Evolutionary conservation across 495 filamentous ascomycete species (phyloP).

Genomic region (Usnea hakonensis): DNA sequence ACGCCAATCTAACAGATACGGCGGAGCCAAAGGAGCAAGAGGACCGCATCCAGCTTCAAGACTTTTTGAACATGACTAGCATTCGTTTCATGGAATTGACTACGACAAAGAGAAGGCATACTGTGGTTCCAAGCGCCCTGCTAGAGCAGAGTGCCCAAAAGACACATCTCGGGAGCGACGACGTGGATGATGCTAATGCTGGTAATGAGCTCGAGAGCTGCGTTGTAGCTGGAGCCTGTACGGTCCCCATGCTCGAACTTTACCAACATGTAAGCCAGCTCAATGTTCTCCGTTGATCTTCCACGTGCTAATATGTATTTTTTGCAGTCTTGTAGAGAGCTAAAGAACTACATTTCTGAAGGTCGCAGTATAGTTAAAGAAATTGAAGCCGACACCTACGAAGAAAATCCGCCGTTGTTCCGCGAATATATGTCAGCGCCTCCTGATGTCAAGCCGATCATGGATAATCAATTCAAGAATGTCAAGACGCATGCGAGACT

Average conservation of each 20-base stretch:
- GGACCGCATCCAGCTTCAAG: conserved; percentile 75
- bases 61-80: conserved; percentile 89
- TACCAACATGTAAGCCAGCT: conserved; percentile 73
- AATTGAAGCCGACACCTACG: conserved; percentile 78
- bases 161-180: conserved; percentile 34
- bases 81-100: conserved; percentile 96
- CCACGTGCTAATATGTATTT: neutral
- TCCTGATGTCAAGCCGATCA: conserved; percentile 69
- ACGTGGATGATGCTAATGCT: conserved; percentile 31
- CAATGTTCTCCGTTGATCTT: neutral
- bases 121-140: conserved; percentile 51
- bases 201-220: conserved; percentile 57
- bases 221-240: conserved; percentile 84
- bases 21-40: conserved; percentile 36
- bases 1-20: conserved; percentile 25
- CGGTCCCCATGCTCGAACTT: conserved; percentile 82
- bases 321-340: conserved; percentile 72
- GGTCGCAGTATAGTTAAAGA: conserved; percentile 78
- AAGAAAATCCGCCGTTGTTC: conserved; percentile 85
- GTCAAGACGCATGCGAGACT: conserved; percentile 86
- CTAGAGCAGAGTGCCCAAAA: conserved; percentile 38
- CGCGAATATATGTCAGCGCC: conserved; percentile 83
- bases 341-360: conserved; percentile 91
- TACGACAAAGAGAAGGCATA: conserved; percentile 86
- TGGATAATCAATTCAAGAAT: conserved; percentile 96